These are phyloP conservation scores for Boletus rufocinnamomeus DNA, from an alignment of 768 basidiomycete genomes.

Conservation along the genomic window DNA sequence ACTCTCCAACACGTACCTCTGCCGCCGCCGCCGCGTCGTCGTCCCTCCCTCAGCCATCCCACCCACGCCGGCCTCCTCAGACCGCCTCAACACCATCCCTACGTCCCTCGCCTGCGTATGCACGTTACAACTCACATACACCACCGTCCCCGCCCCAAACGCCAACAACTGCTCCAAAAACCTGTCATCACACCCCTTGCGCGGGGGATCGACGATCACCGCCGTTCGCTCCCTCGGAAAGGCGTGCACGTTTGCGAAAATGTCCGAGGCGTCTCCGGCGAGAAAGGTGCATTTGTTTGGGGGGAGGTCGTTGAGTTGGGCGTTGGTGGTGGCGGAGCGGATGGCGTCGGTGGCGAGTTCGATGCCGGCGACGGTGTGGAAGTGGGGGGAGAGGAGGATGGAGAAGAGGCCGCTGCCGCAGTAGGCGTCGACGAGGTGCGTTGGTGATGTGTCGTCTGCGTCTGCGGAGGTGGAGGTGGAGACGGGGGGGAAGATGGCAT, in stretches of 20 bases:
- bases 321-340: conserved; percentile 65
- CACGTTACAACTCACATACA: conserved; percentile 95
- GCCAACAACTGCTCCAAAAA: conserved; percentile 76
- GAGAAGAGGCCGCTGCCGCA: conserved; percentile 90
- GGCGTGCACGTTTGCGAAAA: conserved; percentile 66
- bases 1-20: conserved; percentile 76
- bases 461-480: conserved; percentile 24
- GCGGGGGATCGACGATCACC: conserved; percentile 85
- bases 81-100: conserved; percentile 61
- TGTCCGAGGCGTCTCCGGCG: conserved; percentile 82
- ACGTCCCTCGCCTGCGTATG: conserved; percentile 92
- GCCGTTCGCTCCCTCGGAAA: conserved; percentile 71
- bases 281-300: conserved; percentile 62
- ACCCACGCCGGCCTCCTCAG: conserved; percentile 39
- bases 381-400: conserved; percentile 75
- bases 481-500: conserved; percentile 57
- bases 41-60: conserved; percentile 36
- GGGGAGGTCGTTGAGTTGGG: conserved; percentile 60
- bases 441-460: conserved; percentile 40
- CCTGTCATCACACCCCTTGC: conserved; percentile 87
- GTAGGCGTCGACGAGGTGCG: conserved; percentile 94
- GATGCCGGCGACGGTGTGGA: conserved; percentile 80
- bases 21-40: conserved; percentile 20
- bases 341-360: conserved; percentile 80
- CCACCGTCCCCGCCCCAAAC: conserved; percentile 68